Conservation (phyloP, 164 flowering plant species). For the Amborella trichopoda region DNA sequence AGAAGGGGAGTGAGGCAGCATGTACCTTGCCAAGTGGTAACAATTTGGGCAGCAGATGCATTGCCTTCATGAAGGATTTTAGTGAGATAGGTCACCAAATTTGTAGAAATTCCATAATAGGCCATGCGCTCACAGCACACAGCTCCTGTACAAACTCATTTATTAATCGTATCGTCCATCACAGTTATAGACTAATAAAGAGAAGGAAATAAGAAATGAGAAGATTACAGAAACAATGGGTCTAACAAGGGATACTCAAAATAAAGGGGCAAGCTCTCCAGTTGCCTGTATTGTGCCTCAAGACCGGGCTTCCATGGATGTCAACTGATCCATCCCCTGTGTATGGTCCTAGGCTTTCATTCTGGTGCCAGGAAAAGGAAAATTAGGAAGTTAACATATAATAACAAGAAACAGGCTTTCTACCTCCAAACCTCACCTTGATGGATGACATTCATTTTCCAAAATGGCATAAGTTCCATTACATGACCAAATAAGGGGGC, state of each 20-base stretch:
- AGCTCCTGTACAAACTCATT: slow-evolving; percentile 30
- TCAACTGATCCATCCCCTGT: slow-evolving; percentile 8
- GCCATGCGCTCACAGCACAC: slow-evolving; percentile 67
- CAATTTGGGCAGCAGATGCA: slow-evolving; percentile 54
- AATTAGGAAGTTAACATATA: too few relatives aligned
- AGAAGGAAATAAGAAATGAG: too few relatives aligned
- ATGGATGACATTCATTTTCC: too few relatives aligned
- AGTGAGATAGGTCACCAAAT: slow-evolving; percentile 56
- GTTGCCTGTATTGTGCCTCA: slow-evolving; percentile 3
- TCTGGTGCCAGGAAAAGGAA: too few relatives aligned
- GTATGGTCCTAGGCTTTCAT: too few relatives aligned
- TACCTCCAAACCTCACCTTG: too few relatives aligned
- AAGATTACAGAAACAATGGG: too few relatives aligned
- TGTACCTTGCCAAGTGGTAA: slow-evolving; percentile 63
- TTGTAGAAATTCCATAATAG: slow-evolving; percentile 53
- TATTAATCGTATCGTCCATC: too few relatives aligned
- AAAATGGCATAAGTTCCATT: too few relatives aligned
- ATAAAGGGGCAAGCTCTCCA: slow-evolving; percentile 3
- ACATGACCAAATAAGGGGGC: too few relatives aligned
- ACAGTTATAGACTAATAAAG: too few relatives aligned
- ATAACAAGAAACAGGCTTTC: too few relatives aligned
- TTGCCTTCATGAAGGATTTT: slow-evolving; percentile 47
- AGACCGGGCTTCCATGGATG: slow-evolving; percentile 4
- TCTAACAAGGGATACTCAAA: slow-evolving; percentile 2
- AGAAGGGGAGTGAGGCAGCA: slow-evolving; percentile 60